Evolutionary conservation across 805 yeast genomes (phyloP), one percentile per base, ranked within the genome.

Genomic region (Ogataea paradorogensis): DNA sequence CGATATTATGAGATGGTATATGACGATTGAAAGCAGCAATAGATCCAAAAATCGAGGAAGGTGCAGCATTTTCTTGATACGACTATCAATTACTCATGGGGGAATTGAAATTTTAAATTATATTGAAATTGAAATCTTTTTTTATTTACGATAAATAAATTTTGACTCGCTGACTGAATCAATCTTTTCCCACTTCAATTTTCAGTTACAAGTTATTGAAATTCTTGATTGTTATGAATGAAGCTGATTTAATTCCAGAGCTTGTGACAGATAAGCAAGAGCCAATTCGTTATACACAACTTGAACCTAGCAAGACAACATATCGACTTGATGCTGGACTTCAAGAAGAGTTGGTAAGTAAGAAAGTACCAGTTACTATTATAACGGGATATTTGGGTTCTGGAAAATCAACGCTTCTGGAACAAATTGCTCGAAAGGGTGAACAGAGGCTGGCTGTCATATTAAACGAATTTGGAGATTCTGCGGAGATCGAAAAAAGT

Each of bases 321-420:
- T 43, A 38, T 40, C 47, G 50, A 30, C 43, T 27, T 40, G 53
- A 42, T 32, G 46, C 31, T 23, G 58, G 35, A 15, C 48, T 37
- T 27, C 35, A 36, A 1, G 57, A 54, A 26, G 56, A 51, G 8
- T 47, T 33, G 3, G 50, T 46, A 1, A 48, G 43, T 3, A 56
- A 59, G 20, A 81, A 78, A 57, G 90, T 90, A 5, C 99, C 99
- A 1, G 79, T 93, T 13, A 88, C 97, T 0, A 87, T 93, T 11
- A 80, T 93, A 27, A 91, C 99, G 0, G 99, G 99, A 2, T 93
- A 90, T 57, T 65, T 93, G 27, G 99, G 99, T 1, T 83, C 95
- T 9, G 99, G 99, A 1, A 93, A 93, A 56, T 83, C 93, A 0
- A 91, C 98, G 0, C 63, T 93, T 33, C 68, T 93, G 20, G 87